Base-by-base conservation (phyloP, 2,329 filamentous ascomycete species). In the Torrubiellomyces zombiae region DNA sequence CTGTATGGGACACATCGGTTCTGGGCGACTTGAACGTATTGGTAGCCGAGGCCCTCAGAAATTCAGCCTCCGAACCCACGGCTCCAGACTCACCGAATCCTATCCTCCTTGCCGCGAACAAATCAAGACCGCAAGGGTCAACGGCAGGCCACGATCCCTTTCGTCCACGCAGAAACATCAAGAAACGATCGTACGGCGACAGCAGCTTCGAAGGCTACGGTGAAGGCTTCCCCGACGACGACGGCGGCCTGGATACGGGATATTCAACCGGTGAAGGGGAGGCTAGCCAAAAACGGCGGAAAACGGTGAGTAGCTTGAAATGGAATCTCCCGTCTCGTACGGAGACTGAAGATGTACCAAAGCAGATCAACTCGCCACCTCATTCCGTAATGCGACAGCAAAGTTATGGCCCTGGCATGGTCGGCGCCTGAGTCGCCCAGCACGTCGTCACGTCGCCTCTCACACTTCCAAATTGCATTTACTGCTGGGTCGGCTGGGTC, bases 111-210 rank as follows among this genome's bases (percentile, higher is more conserved):
- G n/a, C n/a, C n/a, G n/a, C n/a, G n/a, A n/a, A n/a, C n/a, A n/a
- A n/a, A n/a, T n/a, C n/a, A n/a, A n/a, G n/a, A n/a, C n/a, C n/a
- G n/a, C n/a, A n/a, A n/a, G n/a, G n/a, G n/a, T n/a, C n/a, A n/a
- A 31, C 47, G 13, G 39, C 49, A 15, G 49, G 44, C n/a, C 47
- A 58, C 16, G 60, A 67, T 28, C 48, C 53, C 8, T 47, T 55
- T 19, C 60, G 77, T 27, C 69, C 75, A 17, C 71, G 74, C 37
- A 63, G 78, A 23, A 56, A 60, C 28, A 62, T 67, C 32, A 80
- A 77, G 55, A 83, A 83, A 58, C 65, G 79, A 23, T 67, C 72
- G 33, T 85, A 83, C 43, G 71, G 74, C 19, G 78, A 85, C 34
- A 66, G 61, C 38, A 79, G 73, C 39, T 85, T 67, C 41, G 71